Conservation (phyloP, 345 rosid species). For the Hibiscus syriacus region DNA sequence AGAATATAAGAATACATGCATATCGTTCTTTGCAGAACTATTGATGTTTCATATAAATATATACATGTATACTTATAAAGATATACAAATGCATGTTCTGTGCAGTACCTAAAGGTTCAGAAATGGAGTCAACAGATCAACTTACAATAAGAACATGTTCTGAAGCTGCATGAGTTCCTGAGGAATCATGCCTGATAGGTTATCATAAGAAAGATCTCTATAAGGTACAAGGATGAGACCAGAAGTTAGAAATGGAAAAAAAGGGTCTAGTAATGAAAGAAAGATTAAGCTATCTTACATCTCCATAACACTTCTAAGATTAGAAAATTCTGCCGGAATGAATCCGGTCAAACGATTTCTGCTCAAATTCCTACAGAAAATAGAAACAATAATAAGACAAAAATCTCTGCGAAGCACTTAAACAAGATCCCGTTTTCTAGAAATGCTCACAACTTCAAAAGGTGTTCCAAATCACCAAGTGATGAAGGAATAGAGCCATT, state of each 20-base stretch:
- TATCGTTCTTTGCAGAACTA: too few relatives aligned
- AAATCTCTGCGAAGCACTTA: slow-evolving; percentile 4
- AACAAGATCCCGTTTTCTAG: slow-evolving; percentile 5
- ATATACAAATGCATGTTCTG: not conserved
- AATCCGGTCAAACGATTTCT: slow-evolving; percentile 58
- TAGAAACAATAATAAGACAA: slow-evolving; percentile 5
- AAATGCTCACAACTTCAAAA: slow-evolving; percentile 68
- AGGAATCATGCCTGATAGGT: slow-evolving; percentile 70
- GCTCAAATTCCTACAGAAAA: slow-evolving; percentile 66
- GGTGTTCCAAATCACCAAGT: slow-evolving; percentile 94
- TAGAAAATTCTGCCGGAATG: slow-evolving; percentile 88
- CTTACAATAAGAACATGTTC: slow-evolving; percentile 63
- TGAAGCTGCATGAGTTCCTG: slow-evolving; percentile 76
- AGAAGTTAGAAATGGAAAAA: slow-evolving; percentile 14
- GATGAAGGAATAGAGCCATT: slow-evolving; percentile 81
- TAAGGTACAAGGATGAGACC: slow-evolving; percentile 11
- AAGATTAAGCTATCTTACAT: slow-evolving; percentile 45
- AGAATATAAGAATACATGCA: not conserved
- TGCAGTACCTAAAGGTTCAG: not conserved
- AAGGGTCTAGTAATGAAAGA: not conserved
- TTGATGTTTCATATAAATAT: too few relatives aligned
- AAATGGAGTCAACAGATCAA: not conserved
- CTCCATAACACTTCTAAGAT: slow-evolving; percentile 85
- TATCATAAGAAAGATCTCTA: slow-evolving; percentile 88
- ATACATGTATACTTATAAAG: too few relatives aligned